Evolutionary conservation across 2,329 filamentous ascomycete species (phyloP).

Genomic region (Lomentospora prolificans): DNA sequence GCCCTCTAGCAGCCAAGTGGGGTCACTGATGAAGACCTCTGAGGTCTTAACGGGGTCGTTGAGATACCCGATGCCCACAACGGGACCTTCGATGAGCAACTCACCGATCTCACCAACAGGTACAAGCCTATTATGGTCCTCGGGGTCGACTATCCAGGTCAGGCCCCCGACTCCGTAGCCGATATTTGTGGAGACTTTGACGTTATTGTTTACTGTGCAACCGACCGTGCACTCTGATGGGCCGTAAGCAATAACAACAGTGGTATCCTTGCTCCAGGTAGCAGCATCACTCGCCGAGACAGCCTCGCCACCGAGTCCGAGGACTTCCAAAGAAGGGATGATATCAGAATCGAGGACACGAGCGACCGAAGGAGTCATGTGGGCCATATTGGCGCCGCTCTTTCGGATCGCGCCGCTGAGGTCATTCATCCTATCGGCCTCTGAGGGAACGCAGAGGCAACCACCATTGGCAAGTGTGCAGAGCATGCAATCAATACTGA

Average conservation of each 20-base stretch:
- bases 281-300: constrained; percentile 41
- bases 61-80: constrained; percentile 54
- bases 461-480: constrained; percentile 41
- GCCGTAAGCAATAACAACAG: constrained; percentile 41
- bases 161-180: constrained; percentile 36
- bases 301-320: constrained; percentile 41
- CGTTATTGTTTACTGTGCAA: constrained; percentile 36
- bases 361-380: constrained; percentile 41
- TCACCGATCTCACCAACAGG: constrained; percentile 41
- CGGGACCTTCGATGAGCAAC: constrained; percentile 45
- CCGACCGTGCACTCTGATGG: constrained; percentile 46
- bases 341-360: constrained; percentile 35
- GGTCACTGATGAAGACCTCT: constrained; percentile 46
- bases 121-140: constrained; percentile 34
- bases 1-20: constrained; percentile 38
- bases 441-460: constrained; percentile 43
- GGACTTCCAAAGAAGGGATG: constrained; percentile 34
- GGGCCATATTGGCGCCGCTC: constrained; percentile 36
- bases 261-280: constrained; percentile 34
- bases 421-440: constrained; percentile 42
- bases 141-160: constrained; percentile 42
- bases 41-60: constrained; percentile 47
- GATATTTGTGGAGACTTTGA: constrained; percentile 32
- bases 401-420: constrained; percentile 33
- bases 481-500: constrained; percentile 44